Evolutionary conservation across 345 rosid genomes (phyloP).

Genomic region (Populus deltoides): DNA sequence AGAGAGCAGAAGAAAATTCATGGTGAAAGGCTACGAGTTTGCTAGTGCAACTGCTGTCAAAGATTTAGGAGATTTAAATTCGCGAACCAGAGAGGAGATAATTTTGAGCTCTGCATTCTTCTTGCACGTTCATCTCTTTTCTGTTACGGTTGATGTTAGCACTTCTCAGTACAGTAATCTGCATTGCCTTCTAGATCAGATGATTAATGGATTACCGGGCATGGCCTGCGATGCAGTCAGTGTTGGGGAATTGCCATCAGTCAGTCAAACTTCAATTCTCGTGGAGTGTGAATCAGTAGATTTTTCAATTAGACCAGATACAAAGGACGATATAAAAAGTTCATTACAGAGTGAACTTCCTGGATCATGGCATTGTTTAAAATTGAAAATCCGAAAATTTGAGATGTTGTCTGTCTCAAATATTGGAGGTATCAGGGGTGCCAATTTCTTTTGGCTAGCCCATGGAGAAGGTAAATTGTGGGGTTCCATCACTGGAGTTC

Average conservation of each 20-base stretch:
- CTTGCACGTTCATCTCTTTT: conserved; percentile 54
- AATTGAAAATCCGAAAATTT: conserved; percentile 57
- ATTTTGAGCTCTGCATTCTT: conserved; percentile 59
- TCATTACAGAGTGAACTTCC: conserved; percentile 81
- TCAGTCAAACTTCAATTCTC: conserved; percentile 56
- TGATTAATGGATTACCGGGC: conserved; percentile 40
- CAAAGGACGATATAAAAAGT: conserved; percentile 40
- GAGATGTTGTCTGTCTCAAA: conserved; percentile 62
- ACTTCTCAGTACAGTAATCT: conserved; percentile 48
- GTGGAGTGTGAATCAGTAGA: conserved; percentile 76
- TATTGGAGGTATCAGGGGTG: conserved; percentile 60
- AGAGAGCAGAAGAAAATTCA: conserved; percentile 43
- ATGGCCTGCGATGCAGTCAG: conserved; percentile 28
- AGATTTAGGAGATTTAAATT: conserved; percentile 50
- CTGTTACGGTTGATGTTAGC: conserved; percentile 41
- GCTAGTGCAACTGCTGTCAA: conserved; percentile 55
- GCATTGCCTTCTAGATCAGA: conserved; percentile 47
- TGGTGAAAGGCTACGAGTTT: conserved; percentile 63
- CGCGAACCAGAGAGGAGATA: conserved; percentile 57
- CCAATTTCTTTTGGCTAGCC: conserved; percentile 72
- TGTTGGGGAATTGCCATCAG: conserved; percentile 28
- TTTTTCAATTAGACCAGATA: conserved; percentile 59
- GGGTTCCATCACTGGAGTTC: conserved; percentile 66
- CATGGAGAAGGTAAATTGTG: conserved; percentile 75
- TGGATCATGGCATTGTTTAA: conserved; percentile 74